Base-by-base conservation (phyloP, 495 filamentous ascomycete species). In the Penicillium macrosclerotiorum region DNA sequence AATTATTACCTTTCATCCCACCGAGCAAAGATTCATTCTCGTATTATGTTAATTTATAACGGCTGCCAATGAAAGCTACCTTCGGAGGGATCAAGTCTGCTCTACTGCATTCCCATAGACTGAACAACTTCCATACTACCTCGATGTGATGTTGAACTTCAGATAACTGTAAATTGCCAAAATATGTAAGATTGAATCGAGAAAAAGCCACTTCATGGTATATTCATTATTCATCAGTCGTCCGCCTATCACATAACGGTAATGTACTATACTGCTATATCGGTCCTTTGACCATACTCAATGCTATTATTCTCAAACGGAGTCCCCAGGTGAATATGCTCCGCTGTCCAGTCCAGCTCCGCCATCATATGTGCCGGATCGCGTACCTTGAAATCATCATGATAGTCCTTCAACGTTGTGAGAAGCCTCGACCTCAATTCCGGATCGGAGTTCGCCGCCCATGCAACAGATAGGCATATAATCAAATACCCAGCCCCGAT, bases 401-500 rank as follows among this genome's bases (percentile, higher is more conserved):
- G 40, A 41, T 63, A 73, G 20, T 71, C 65, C 5, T 39, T 6
- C 12, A 69, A 14, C 20, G 46, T 22, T 5, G 4, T 14, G 22
- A 55, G 16, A 4, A 68, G 18, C 13, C 38, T 43, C 2, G 19
- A 23, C 24, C 53, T 45, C 14, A 63, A 25, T 2, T 31, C 19
- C 8, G 33, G 32, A 27, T 70, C 57, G 2, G 37, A 33, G 13
- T 53, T 63, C 13, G 57, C 59, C 7, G 53, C 38, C 62, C 61
- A 67, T 6, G 69, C 65, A 11, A 49, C 45, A 4, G 44, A 29
- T 11, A 70, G 45, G 20, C 56, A 59, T 12, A 69, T n/a, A 8
- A 60, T 17, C 2, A 70, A 42, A 51, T 65, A 69, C 8, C 46
- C 55, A 9, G 69, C 42, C 4, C 63, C 71, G 20, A 74, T 45